A percentile compares a stretch with the other conserved stretches of the same genome.
These are phyloP conservation scores for Begonia peltatifolia DNA, from an alignment of 306 rosid genomes.

Conservation along the genomic window DNA sequence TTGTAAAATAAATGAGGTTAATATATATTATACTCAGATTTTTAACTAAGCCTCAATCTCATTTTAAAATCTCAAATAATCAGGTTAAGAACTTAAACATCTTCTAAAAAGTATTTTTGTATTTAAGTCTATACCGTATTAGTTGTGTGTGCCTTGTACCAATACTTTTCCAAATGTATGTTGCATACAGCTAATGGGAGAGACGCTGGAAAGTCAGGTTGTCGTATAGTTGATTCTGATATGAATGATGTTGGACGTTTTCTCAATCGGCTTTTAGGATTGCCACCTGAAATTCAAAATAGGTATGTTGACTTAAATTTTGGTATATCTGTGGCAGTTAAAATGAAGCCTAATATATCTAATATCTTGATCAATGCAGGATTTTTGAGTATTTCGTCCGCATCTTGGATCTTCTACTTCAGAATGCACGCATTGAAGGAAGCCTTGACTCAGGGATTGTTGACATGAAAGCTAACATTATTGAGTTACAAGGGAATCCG, in stretches of 20 bases:
- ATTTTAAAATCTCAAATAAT: no score
- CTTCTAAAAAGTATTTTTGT: no score
- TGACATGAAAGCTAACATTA: constrained; percentile 78
- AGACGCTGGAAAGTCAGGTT: constrained; percentile 53
- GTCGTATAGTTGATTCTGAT: constrained; percentile 88
- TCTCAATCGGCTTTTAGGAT: constrained; percentile 88
- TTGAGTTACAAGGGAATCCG: constrained; percentile 80
- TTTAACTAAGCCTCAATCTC: no score
- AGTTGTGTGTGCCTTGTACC: no score
- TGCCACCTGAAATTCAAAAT: constrained; percentile 87
- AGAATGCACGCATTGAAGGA: constrained; percentile 93
- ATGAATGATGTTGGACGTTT: constrained; percentile 96
- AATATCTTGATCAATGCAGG: constrained; percentile 29
- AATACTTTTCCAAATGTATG: not conserved
- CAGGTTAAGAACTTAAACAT: no score
- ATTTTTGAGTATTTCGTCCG: constrained; percentile 77
- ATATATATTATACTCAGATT: no score
- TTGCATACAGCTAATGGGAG: constrained; percentile 50
- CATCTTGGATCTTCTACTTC: constrained; percentile 87
- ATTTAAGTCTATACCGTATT: no score
- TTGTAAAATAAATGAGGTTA: no score
- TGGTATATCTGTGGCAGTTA: constrained; percentile 14
- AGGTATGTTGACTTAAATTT: constrained; percentile 36
- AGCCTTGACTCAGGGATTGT: constrained; percentile 94
- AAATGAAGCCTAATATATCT: constrained; percentile 18